Conservation (phyloP, 495 filamentous ascomycete species). For the Hypoxylon subgilvum region DNA sequence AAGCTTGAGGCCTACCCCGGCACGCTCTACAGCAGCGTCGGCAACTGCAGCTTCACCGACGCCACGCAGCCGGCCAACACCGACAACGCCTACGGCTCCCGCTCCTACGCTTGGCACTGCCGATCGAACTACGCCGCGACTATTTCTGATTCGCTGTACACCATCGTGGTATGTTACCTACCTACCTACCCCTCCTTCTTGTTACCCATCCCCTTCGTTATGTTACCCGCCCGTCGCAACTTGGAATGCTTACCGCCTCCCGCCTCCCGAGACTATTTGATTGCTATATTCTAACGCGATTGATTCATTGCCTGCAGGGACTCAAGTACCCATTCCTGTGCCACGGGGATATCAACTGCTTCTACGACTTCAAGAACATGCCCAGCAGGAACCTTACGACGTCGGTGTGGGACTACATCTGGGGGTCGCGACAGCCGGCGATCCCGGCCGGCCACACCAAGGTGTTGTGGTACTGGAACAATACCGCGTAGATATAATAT, state of each 20-base stretch:
- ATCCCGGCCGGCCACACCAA: conserved; percentile 40
- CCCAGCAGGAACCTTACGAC: conserved; percentile 4
- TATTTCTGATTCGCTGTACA: conserved; percentile 36
- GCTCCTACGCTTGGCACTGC: conserved; percentile 40
- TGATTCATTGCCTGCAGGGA: conserved; percentile 24
- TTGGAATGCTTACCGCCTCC: too few relatives aligned
- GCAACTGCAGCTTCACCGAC: conserved; percentile 45
- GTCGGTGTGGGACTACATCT: conserved; percentile 45
- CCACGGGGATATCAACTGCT: conserved; percentile 44
- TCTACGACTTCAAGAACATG: conserved; percentile 38
- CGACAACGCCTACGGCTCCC: conserved; percentile 44
- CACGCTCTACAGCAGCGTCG: conserved; percentile 36
- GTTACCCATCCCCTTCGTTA: neutral
- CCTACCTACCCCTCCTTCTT: neutral
- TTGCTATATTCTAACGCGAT: too few relatives aligned
- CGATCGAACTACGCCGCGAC: neutral
- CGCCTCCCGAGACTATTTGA: too few relatives aligned
- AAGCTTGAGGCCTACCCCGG: conserved; percentile 27
- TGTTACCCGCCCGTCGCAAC: neutral
- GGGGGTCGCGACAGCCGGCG: conserved; percentile 40
- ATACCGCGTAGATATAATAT: neutral
- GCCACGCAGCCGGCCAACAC: conserved; percentile 38
- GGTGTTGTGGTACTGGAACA: conserved; percentile 43
- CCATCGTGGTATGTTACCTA: conserved; percentile 28
- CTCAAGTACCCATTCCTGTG: conserved; percentile 44